Evolutionary conservation across 225 moss, liverwort and hornwort species (phyloP).

Genomic region (Ulota crispa): DNA sequence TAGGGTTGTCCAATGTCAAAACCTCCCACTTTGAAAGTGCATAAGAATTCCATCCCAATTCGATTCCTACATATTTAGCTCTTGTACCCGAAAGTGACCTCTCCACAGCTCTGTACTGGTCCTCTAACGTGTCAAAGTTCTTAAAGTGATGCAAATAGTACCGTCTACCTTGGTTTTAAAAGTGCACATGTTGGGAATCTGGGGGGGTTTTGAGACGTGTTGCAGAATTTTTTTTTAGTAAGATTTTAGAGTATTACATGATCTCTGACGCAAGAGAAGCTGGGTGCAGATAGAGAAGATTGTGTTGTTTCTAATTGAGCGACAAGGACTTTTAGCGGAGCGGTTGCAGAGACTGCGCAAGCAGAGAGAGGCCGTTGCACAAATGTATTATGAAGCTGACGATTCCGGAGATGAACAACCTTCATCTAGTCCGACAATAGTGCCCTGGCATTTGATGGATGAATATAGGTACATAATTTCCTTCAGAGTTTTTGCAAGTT

Average conservation of each 20-base stretch:
- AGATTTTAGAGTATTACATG: background rate
- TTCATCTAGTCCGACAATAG: slow-evolving; percentile 26
- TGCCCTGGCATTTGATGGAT: slow-evolving; percentile 53
- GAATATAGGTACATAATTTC: slow-evolving; percentile 43
- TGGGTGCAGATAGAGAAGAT: slow-evolving; percentile 82
- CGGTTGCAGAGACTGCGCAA: slow-evolving; percentile 77
- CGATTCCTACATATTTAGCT: background rate
- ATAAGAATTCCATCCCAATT: background rate
- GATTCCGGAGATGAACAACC: slow-evolving; percentile 25
- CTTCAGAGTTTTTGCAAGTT: background rate
- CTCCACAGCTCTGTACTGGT: background rate
- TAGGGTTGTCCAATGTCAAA: background rate
- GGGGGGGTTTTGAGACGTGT: background rate
- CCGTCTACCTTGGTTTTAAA: background rate
- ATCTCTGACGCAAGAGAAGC: background rate
- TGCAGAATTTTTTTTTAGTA: background rate
- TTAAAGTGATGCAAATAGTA: background rate
- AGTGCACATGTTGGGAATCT: background rate
- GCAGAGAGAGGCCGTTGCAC: slow-evolving; percentile 36
- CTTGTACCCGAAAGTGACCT: background rate
- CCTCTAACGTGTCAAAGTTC: background rate
- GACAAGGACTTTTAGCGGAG: slow-evolving; percentile 83
- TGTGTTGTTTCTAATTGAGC: slow-evolving; percentile 86
- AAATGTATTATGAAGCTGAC: slow-evolving; percentile 30
- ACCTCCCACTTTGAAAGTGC: background rate